These are phyloP conservation scores for Leccinum subtestaceum DNA, from an alignment of 768 basidiomycete species.

Conservation along the genomic window DNA sequence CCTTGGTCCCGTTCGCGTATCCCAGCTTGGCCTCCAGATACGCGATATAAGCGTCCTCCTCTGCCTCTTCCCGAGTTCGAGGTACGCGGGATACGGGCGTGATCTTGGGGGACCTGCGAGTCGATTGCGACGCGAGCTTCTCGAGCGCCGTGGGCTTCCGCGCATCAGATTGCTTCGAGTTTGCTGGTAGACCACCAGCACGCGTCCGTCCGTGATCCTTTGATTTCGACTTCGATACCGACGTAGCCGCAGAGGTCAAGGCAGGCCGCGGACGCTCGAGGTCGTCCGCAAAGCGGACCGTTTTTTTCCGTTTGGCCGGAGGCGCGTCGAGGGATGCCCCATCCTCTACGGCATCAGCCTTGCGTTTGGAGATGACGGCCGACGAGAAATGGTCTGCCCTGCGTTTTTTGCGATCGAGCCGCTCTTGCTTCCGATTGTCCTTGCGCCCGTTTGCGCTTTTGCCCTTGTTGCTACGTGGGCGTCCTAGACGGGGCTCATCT, in stretches of 20 bases:
- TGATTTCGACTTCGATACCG: neutral
- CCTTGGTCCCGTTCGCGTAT: slow-evolving; percentile 41
- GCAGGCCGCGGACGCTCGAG: neutral
- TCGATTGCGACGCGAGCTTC: slow-evolving; percentile 28
- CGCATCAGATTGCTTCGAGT: slow-evolving; percentile 5
- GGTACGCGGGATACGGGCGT: slow-evolving; percentile 9
- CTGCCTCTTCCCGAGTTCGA: slow-evolving; percentile 44
- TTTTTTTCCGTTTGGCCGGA: slow-evolving; percentile 44
- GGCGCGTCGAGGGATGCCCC: slow-evolving; percentile 36
- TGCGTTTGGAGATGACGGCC: slow-evolving; percentile 33
- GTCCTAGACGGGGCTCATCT: neutral
- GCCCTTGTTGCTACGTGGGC: slow-evolving; percentile 4
- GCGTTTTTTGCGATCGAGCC: slow-evolving; percentile 56
- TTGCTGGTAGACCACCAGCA: neutral
- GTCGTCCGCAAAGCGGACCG: slow-evolving; percentile 19
- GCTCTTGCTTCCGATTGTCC: slow-evolving; percentile 61
- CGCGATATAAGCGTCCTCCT: slow-evolving; percentile 85
- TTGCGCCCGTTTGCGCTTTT: slow-evolving; percentile 42
- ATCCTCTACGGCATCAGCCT: slow-evolving; percentile 31
- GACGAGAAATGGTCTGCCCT: slow-evolving; percentile 59
- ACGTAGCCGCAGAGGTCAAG: neutral
- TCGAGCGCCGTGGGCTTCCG: slow-evolving; percentile 32
- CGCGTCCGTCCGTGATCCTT: neutral
- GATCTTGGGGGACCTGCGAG: slow-evolving; percentile 3
- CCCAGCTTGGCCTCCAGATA: slow-evolving; percentile 80